Evolutionary conservation across 2,329 filamentous ascomycete genomes (phyloP), one percentile per base, ranked within the genome.

Genomic region (Penicillium occitanis): DNA sequence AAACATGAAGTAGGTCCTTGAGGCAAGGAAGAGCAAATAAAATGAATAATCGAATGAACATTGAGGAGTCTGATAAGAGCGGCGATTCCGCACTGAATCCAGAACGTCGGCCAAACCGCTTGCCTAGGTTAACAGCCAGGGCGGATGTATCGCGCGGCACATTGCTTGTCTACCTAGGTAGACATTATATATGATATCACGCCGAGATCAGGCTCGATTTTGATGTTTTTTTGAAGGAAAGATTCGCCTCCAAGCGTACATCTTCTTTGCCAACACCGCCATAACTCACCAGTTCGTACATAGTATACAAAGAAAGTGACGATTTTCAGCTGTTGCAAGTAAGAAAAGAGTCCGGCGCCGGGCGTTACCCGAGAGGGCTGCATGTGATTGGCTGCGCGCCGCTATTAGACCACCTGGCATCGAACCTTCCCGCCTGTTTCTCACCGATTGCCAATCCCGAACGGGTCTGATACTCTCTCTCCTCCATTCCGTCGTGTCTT

Each of bases 361-460:
- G 50, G 50, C 50, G 50, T 33, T 55, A 55, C 50, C 50, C 50
- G 53, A 37, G n/a, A 53, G 14, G 44, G 3, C 4, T n/a, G 57
- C 57, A 46, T 46, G 57, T 30, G 57, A 60, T 60, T 60, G 57
- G 57, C 40, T 30, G 37, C 13, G 1, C 10, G 30, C 30, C 57
- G 37, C 11, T 46, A n/a, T 60, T 60, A 46, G 57, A 60, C 57
- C 57, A 60, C 57, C 57, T 60, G 57, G 57, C 57, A 60, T 28
- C 57, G 57, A 60, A 60, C 33, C 57, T 46, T 60, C 57, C 57
- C 37, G 37, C 40, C 57, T 44, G 30, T 55, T 37, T 55, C 51
- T 35, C 33, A 57, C 57, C 22, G 37, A 60, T 44, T 30, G 57
- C 22, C 40, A 60, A 46, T 60, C 57, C 57, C 57, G 57, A 60